Conservation (phyloP, 768 basidiomycete genomes). For the Boletus fagicola region DNA sequence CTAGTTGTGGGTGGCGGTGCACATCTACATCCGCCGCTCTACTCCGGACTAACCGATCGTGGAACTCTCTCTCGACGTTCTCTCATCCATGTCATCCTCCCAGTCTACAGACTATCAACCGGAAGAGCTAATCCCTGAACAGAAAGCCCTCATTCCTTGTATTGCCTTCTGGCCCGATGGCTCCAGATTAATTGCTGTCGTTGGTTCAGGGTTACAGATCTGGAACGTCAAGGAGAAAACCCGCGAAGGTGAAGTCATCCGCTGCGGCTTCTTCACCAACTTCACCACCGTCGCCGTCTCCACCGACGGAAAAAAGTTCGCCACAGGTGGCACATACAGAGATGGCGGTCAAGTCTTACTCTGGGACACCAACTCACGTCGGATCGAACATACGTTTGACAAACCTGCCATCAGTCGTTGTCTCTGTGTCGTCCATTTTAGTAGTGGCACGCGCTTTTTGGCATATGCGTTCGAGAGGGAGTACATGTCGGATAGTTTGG, state of each 20-base stretch:
- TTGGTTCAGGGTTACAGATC: slow-evolving; percentile 26
- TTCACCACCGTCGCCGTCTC: slow-evolving; percentile 26
- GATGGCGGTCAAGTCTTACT: slow-evolving; percentile 25
- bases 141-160: slow-evolving; percentile 16
- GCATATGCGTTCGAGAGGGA: slow-evolving; percentile 24
- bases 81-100: slow-evolving; percentile 15
- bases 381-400: slow-evolving; percentile 26
- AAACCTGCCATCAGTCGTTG: slow-evolving; percentile 23
- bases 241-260: slow-evolving; percentile 23
- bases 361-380: slow-evolving; percentile 23
- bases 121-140: slow-evolving; percentile 19
- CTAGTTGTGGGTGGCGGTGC: slow-evolving; percentile 15
- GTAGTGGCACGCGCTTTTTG: slow-evolving; percentile 18
- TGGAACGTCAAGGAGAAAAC: slow-evolving; percentile 24
- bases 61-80: slow-evolving; percentile 6
- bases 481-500: slow-evolving; percentile 26
- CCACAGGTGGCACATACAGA: slow-evolving; percentile 25
- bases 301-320: slow-evolving; percentile 25
- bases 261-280: slow-evolving; percentile 27
- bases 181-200: slow-evolving; percentile 24
- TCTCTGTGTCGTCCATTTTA: slow-evolving; percentile 25
- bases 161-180: slow-evolving; percentile 28
- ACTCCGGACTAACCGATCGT: slow-evolving; percentile 1
- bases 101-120: slow-evolving; percentile 7
- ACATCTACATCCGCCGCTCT: slow-evolving; percentile 1